phyloP scores from a whole-genome alignment of 2,329 filamentous ascomycete species.

The Neofusicoccum kwambonambiense region DNA sequence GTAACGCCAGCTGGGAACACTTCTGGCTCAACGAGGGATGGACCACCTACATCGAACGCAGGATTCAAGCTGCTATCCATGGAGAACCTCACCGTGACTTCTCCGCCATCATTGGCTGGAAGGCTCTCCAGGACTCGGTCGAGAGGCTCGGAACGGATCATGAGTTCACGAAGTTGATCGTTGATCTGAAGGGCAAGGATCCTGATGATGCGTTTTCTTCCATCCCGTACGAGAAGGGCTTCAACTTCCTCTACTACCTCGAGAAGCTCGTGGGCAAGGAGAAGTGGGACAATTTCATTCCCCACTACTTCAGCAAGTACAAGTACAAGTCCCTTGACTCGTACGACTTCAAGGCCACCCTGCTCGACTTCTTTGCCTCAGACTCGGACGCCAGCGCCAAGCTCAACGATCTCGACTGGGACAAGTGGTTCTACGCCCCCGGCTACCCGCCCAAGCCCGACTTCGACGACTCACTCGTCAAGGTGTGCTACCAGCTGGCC shows the following conservation, averaged over 20 bases:
- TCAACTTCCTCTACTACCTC: conserved; percentile 88
- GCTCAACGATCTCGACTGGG: conserved; percentile 79
- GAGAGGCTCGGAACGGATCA: conserved; percentile 77
- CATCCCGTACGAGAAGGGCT: conserved; percentile 94
- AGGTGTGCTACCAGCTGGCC: conserved; percentile 79
- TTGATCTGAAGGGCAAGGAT: conserved; percentile 84
- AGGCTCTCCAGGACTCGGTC: conserved; percentile 78
- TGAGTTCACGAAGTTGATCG: conserved; percentile 88
- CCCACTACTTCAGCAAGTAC: conserved; percentile 87
- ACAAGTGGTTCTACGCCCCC: conserved; percentile 82
- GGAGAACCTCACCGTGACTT: conserved; percentile 88
- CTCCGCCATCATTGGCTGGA: conserved; percentile 95
- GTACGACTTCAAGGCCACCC: conserved; percentile 87
- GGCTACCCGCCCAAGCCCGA: conserved; percentile 86
- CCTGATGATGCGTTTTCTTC: conserved; percentile 94
- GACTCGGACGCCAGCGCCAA: conserved; percentile 64
- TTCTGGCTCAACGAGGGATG: conserved; percentile 75
- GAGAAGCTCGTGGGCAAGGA: conserved; percentile 80
- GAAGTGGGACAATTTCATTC: conserved; percentile 95
- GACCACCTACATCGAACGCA: conserved; percentile 91
- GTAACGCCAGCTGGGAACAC: conserved; percentile 77
- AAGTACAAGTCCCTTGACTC: conserved; percentile 85
- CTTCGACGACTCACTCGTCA: conserved; percentile 85
- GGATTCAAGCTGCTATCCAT: conserved; percentile 74
- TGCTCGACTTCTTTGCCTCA: conserved; percentile 77